Percentiles rank a stretch among this genome's conserved stretches.
These are phyloP conservation scores for Helicostylum pulchrum DNA, from an alignment of 192 early-diverging fungal genomes.

Conservation along the genomic window DNA sequence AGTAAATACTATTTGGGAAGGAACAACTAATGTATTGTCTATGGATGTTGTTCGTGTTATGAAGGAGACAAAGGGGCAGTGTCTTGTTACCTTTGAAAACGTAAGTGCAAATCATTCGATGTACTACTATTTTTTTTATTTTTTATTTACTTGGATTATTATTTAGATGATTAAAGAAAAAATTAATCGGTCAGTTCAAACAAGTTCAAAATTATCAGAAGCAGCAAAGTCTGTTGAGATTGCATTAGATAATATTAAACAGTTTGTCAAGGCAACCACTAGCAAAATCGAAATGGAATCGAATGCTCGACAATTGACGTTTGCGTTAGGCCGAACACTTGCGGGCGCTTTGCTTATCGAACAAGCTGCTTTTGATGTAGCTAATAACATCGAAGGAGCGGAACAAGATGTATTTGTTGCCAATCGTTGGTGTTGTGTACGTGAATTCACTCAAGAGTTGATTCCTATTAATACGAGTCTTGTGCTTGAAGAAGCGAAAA, in stretches of 20 bases:
- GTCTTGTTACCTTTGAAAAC: constrained; percentile 39
- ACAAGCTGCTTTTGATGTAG: constrained; percentile 44
- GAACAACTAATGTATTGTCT: constrained; percentile 66
- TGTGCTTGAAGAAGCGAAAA: constrained; percentile 15
- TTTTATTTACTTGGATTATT: background rate
- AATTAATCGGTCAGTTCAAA: background rate
- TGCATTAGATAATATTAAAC: constrained; percentile 20
- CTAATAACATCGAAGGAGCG: background rate
- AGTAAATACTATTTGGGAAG: constrained; percentile 78
- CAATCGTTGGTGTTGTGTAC: constrained; percentile 22
- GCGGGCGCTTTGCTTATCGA: constrained; percentile 49
- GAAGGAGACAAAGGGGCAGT: constrained; percentile 41
- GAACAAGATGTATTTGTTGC: constrained; percentile 20
- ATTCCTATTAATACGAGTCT: background rate
- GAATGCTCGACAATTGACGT: constrained; percentile 44
- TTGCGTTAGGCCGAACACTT: constrained; percentile 47
- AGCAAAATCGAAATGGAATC: constrained; percentile 36
- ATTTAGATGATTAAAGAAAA: constrained; percentile 7
- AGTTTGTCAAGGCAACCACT: constrained; percentile 21
- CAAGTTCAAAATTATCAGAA: constrained; percentile 7
- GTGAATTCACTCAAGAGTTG: constrained; percentile 16
- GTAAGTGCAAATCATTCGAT: too few species aligned
- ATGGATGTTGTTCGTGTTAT: constrained; percentile 60
- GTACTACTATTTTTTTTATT: background rate
- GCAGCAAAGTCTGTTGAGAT: constrained; percentile 29